Evolutionary conservation across 2,329 filamentous ascomycete genomes (phyloP).

Genomic region (Aspergillus versicolor): DNA sequence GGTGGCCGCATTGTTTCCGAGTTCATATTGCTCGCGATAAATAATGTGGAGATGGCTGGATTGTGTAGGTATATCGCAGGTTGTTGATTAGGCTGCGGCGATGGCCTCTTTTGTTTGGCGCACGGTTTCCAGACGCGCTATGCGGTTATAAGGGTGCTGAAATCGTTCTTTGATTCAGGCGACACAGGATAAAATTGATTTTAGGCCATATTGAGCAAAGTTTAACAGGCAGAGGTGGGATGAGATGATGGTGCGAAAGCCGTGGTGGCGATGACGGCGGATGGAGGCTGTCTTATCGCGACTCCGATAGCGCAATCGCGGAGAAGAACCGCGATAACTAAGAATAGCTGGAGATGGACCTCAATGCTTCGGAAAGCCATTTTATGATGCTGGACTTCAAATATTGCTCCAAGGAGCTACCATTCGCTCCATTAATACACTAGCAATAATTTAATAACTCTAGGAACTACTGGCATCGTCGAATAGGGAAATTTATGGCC

Average conservation of each 20-base stretch:
- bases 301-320: constrained; percentile 2
- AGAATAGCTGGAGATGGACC: neutral
- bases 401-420: neutral
- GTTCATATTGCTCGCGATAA: neutral
- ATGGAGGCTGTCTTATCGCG: neutral
- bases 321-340: neutral
- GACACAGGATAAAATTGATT: neutral
- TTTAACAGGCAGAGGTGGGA: neutral
- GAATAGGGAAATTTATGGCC: neutral
- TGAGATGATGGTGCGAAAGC: neutral
- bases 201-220: neutral
- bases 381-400: neutral
- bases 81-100: neutral
- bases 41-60: neutral
- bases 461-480: neutral
- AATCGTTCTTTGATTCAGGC: neutral
- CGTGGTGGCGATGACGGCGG: neutral
- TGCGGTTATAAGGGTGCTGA: neutral
- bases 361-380: neutral
- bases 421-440: neutral
- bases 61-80: neutral
- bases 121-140: neutral
- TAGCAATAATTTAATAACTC: neutral
- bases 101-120: neutral
- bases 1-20: constrained; percentile 23